phyloP scores from a whole-genome alignment of 2,329 filamentous ascomycete genomes.

The Fusarium foetens region DNA sequence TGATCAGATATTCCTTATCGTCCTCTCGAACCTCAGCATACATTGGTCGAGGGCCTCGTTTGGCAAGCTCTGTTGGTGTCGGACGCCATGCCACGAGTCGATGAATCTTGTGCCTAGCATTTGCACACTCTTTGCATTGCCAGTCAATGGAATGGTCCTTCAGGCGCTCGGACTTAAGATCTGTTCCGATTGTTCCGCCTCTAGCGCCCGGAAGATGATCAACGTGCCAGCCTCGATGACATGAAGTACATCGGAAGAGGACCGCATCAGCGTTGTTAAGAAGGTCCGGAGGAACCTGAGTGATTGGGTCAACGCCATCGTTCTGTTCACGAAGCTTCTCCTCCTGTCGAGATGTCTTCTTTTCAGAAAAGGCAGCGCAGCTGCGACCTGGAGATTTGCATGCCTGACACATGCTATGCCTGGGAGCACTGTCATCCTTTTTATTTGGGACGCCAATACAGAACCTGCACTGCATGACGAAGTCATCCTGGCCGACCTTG shows the following conservation, averaged over 20 bases:
- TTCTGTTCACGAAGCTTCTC: conserved; percentile 85
- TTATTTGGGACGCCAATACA: conserved; percentile 77
- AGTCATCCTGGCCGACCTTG: conserved; percentile 79
- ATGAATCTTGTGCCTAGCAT: conserved; percentile 73
- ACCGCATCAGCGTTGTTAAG: conserved; percentile 81
- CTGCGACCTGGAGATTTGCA: conserved; percentile 74
- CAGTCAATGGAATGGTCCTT: conserved; percentile 79
- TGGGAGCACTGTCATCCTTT: conserved; percentile 76
- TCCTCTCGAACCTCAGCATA: conserved; percentile 65
- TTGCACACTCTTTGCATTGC: conserved; percentile 81
- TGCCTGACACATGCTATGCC: conserved; percentile 75
- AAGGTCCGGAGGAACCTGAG: conserved; percentile 67
- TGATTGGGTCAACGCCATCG: conserved; percentile 79
- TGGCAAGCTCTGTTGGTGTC: conserved; percentile 43
- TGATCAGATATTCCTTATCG: conserved; percentile 91
- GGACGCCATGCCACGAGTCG: conserved; percentile 91
- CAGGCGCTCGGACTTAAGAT: conserved; percentile 62
- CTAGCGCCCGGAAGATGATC: conserved; percentile 75
- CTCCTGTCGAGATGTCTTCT: conserved; percentile 80
- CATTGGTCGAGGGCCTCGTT: conserved; percentile 11
- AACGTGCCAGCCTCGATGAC: conserved; percentile 83
- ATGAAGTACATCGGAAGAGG: conserved; percentile 83
- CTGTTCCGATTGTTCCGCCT: conserved; percentile 48
- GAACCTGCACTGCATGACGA: conserved; percentile 88
- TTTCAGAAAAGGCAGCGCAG: conserved; percentile 79